These are phyloP conservation scores for Lathyrus oleraceus DNA, from an alignment of 306 rosid species.

Conservation along the genomic window DNA sequence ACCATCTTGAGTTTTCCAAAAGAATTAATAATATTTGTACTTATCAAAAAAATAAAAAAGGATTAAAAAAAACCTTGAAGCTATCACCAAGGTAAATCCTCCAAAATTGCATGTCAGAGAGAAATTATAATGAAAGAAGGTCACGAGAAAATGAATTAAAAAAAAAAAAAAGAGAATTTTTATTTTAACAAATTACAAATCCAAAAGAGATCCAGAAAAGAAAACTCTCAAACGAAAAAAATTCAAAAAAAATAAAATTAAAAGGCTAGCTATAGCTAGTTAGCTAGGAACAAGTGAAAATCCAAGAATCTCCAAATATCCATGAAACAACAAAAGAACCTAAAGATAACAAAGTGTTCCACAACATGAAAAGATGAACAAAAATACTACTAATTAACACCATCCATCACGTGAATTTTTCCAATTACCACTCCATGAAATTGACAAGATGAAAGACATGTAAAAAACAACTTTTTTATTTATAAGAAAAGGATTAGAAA, in stretches of 20 bases:
- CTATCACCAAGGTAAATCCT: constrained; percentile 3
- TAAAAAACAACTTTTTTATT: too few relatives aligned
- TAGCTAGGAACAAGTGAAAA: constrained; percentile 11
- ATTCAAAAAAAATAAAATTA: not conserved
- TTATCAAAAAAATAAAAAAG: not conserved
- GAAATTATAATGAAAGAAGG: constrained; percentile 23
- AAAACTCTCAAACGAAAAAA: not conserved
- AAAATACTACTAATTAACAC: not conserved
- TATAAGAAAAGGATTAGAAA: not conserved
- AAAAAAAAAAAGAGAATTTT: constrained; percentile 25
- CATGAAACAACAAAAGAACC: constrained; percentile 17
- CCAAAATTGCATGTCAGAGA: constrained; percentile 40
- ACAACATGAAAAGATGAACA: not conserved
- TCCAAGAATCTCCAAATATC: constrained; percentile 29
- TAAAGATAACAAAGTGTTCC: not conserved
- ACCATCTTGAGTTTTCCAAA: not conserved
- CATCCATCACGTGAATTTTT: constrained; percentile 13
- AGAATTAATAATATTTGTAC: too few relatives aligned
- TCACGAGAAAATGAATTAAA: not conserved
- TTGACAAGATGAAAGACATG: constrained; percentile 11
- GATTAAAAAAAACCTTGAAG: not conserved
- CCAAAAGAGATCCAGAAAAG: constrained; percentile 34
- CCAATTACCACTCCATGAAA: constrained; percentile 20
- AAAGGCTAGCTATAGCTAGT: not conserved
- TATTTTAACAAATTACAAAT: constrained; percentile 17